Percentiles rank a stretch among this genome's conserved stretches.
Evolutionary conservation across 441 rosid species (phyloP).

Genomic region (Adansonia grandidieri): DNA sequence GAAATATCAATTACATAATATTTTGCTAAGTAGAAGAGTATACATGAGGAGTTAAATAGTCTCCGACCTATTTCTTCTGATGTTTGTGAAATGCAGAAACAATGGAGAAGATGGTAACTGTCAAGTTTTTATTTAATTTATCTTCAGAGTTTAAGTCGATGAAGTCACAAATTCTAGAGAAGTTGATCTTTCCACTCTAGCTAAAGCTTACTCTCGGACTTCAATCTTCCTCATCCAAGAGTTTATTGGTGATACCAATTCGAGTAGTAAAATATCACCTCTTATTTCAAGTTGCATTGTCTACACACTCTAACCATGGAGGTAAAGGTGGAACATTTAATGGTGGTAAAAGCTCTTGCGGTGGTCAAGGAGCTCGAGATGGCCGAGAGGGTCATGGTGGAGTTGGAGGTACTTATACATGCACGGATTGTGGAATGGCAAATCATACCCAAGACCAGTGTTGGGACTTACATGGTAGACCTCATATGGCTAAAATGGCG

Average conservation of each 20-base stretch:
- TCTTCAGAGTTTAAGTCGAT: too few species aligned
- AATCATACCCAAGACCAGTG: not conserved
- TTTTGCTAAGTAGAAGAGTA: not conserved
- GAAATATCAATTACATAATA: not conserved
- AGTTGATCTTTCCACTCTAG: too few species aligned
- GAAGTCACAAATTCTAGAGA: too few species aligned
- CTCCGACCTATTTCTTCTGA: not conserved
- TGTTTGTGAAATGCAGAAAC: slow-evolving; percentile 1
- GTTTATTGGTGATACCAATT: too few species aligned
- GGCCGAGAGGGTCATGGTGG: not conserved
- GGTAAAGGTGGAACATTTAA: not conserved
- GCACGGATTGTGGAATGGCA: not conserved
- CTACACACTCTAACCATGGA: not conserved
- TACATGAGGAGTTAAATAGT: not conserved
- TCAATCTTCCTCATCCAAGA: too few species aligned
- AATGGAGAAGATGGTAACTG: not conserved
- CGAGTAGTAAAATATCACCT: not conserved
- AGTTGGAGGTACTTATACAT: not conserved
- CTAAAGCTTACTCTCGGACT: too few species aligned
- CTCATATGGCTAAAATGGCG: not conserved
- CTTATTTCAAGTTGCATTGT: not conserved
- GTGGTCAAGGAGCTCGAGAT: not conserved
- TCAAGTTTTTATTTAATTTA: not conserved
- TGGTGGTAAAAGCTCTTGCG: not conserved
- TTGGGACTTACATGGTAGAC: not conserved